Conservation (phyloP, 176 grass and related monocot genomes). For the Avena insularis region DNA sequence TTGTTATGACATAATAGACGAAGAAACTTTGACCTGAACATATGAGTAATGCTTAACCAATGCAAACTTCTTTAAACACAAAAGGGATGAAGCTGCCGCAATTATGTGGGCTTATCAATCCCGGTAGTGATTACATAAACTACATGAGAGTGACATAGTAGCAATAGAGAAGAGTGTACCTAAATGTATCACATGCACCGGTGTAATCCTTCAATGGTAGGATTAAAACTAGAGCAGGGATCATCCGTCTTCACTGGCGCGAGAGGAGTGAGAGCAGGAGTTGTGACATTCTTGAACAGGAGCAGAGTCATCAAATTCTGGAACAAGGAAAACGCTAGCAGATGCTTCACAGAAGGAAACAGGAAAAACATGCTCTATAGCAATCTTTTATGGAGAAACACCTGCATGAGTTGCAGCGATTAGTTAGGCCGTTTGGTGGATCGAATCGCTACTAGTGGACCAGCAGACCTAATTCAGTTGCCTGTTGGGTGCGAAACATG, state of each 20-base stretch:
- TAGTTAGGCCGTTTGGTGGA: not conserved
- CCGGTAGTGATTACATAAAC: constrained; percentile 27
- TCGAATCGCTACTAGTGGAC: not conserved
- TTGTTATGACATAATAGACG: not conserved
- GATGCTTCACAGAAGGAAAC: not conserved
- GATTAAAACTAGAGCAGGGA: not conserved
- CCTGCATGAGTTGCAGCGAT: not conserved
- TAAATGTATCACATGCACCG: not conserved
- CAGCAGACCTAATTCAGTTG: not conserved
- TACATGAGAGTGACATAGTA: constrained; percentile 11
- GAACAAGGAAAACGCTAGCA: not conserved
- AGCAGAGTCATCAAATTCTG: constrained; percentile 18
- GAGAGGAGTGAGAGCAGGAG: constrained; percentile 8
- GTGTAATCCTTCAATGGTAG: not conserved
- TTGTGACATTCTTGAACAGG: constrained; percentile 24
- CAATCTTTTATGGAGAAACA: not conserved
- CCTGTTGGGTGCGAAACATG: not conserved
- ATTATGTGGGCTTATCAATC: not conserved
- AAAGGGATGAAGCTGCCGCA: not conserved
- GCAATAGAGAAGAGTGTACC: not conserved
- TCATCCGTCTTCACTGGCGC: no score
- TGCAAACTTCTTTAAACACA: not conserved
- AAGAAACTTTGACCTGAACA: constrained; percentile 20
- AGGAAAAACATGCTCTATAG: not conserved
- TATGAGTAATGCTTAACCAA: not conserved